phyloP scores from a whole-genome alignment of 2,329 filamentous ascomycete species.

The Coniochaeta sp. region DNA sequence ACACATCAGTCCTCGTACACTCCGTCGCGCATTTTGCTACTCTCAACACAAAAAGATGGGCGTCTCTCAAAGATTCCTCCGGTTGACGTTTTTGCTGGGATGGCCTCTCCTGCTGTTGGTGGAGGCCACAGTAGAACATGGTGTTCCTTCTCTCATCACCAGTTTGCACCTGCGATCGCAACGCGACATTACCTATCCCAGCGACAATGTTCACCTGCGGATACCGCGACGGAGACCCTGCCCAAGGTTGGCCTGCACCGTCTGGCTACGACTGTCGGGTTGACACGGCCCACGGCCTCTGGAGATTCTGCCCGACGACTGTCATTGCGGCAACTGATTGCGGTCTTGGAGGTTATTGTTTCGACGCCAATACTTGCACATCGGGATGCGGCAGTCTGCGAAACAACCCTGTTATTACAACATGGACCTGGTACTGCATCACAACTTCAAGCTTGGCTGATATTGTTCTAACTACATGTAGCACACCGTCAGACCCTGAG shows the following conservation, averaged over 20 bases:
- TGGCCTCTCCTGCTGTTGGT: no score
- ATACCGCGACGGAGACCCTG: slow-evolving; percentile 4
- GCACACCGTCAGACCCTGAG: not conserved
- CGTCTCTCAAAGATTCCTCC: no score
- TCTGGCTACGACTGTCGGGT: slow-evolving; percentile 7
- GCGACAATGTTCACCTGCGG: slow-evolving; percentile 4
- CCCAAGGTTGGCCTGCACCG: not conserved
- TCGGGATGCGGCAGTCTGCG: slow-evolving; percentile 4
- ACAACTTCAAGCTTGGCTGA: not conserved
- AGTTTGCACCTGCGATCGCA: no score
- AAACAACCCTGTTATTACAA: slow-evolving; percentile 4
- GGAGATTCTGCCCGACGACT: slow-evolving; percentile 7
- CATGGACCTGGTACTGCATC: slow-evolving; percentile 7
- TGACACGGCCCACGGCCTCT: slow-evolving; percentile 5
- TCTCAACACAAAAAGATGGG: no score
- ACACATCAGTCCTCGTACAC: no score
- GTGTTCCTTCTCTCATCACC: no score
- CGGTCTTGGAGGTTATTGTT: slow-evolving; percentile 6
- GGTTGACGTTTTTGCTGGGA: no score
- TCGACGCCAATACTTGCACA: slow-evolving; percentile 2
- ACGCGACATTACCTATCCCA: no score
- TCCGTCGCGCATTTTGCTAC: no score
- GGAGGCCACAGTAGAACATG: no score
- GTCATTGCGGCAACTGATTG: slow-evolving; percentile 6
- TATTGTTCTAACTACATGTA: not conserved